These are phyloP conservation scores for Cryphonectria parasitica DNA, from an alignment of 2,329 filamentous ascomycete genomes.

Conservation along the genomic window DNA sequence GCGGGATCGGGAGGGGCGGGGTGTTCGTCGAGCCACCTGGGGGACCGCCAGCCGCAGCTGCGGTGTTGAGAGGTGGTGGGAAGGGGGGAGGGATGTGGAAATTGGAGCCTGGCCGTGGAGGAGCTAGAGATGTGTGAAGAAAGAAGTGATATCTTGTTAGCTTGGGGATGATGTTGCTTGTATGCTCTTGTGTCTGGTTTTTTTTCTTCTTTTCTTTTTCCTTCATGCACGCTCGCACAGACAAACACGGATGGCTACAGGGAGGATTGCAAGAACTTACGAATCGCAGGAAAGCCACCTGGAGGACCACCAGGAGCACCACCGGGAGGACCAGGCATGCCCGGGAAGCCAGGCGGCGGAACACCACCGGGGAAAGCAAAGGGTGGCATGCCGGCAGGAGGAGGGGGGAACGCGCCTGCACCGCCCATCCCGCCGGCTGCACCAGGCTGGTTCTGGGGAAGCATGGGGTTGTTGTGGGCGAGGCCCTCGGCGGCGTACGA, in stretches of 20 bases:
- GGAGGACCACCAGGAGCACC: slow-evolving; percentile 12
- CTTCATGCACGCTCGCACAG: not conserved
- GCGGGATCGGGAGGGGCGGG: slow-evolving; percentile 41
- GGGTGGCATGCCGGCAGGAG: slow-evolving; percentile 37
- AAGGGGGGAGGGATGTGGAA: slow-evolving; percentile 42
- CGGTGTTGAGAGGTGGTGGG: slow-evolving; percentile 31
- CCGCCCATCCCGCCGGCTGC: slow-evolving; percentile 47
- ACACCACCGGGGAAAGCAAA: slow-evolving; percentile 37
- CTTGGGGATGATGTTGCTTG: too few species aligned
- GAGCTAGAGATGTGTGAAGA: not conserved
- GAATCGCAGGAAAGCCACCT: slow-evolving; percentile 14
- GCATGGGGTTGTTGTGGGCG: slow-evolving; percentile 81
- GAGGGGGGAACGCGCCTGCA: slow-evolving; percentile 39
- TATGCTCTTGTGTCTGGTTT: not conserved
- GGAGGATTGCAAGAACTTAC: slow-evolving; percentile 31
- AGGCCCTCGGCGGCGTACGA: slow-evolving; percentile 96
- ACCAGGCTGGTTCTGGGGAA: slow-evolving; percentile 69
- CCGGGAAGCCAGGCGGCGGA: slow-evolving; percentile 34
- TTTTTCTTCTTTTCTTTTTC: not conserved
- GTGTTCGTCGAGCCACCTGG: slow-evolving; percentile 23
- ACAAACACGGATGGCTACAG: not conserved
- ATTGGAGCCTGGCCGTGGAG: slow-evolving; percentile 33
- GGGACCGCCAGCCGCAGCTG: slow-evolving; percentile 15
- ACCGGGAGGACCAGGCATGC: slow-evolving; percentile 31
- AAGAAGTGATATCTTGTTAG: not conserved